phyloP scores from a whole-genome alignment of 2,329 filamentous ascomycete species.

The Xylariomycetidae sp. region DNA sequence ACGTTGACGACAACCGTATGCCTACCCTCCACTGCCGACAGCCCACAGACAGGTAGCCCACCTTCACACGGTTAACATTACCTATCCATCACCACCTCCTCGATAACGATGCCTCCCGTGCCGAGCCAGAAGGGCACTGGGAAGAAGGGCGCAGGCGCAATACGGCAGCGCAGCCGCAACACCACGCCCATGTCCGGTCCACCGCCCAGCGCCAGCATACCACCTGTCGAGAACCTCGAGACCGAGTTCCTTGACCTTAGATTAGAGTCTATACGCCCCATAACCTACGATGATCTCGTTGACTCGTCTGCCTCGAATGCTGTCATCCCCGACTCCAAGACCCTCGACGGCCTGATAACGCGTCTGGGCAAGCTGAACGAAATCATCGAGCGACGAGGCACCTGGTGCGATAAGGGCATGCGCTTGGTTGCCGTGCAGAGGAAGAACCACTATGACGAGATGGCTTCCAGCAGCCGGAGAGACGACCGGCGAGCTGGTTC shows the following conservation, averaged over 20 bases:
- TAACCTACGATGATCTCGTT: slow-evolving; percentile 64
- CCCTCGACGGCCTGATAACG: slow-evolving; percentile 56
- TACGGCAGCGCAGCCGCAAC: slow-evolving; percentile 68
- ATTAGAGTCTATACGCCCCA: slow-evolving; percentile 51
- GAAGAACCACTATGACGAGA: slow-evolving; percentile 55
- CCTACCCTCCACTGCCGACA: too few relatives aligned
- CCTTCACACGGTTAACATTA: too few relatives aligned
- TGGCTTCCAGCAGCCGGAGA: slow-evolving; percentile 40
- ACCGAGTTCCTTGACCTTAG: slow-evolving; percentile 63
- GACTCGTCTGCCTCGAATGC: slow-evolving; percentile 53
- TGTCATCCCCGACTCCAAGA: slow-evolving; percentile 57
- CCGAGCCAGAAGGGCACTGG: slow-evolving; percentile 56
- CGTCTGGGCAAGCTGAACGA: slow-evolving; percentile 59
- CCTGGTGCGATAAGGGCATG: slow-evolving; percentile 68
- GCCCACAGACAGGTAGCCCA: too few relatives aligned
- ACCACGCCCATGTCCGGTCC: slow-evolving; percentile 61
- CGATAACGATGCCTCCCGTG: slow-evolving; percentile 47
- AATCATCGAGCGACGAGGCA: slow-evolving; percentile 60
- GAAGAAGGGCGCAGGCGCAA: slow-evolving; percentile 57
- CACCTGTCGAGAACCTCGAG: slow-evolving; percentile 48
- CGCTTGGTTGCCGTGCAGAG: slow-evolving; percentile 59
- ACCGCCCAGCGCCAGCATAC: slow-evolving; percentile 33
- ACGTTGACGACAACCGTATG: too few relatives aligned
- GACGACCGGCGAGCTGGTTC: slow-evolving; percentile 42
- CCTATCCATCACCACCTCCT: not conserved